Base-by-base conservation (phyloP, 306 rosid genomes). In the Pterocarpus macrocarpus region DNA sequence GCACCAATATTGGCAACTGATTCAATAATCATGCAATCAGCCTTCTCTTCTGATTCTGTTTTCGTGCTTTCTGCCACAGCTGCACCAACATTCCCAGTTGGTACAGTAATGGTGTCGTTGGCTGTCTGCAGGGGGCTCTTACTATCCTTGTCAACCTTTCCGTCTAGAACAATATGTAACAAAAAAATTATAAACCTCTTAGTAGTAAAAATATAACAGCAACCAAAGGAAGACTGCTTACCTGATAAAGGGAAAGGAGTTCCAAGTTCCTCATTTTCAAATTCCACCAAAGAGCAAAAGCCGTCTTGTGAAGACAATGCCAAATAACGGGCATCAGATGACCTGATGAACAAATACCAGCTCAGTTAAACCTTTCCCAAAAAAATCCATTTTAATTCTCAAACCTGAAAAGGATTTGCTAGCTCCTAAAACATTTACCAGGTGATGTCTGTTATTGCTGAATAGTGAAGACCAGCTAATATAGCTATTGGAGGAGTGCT, bases 241-340 rank as follows among this genome's bases (percentile, higher is more conserved):
- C 98, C 91, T 87, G 90, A 32, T 73, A 69, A 43, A 50, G 71
- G 52, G 84, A 81, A 69, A 2, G 96, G 97, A 63, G 87, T 70
- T 69, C 99, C 99, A 58, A 91, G 91, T 87, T 95, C 99, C 9
- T 85, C 86, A 66, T 82, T 83, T 81, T 91, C 98, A 69, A 95
- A 95, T 86, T 95, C 96, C 55, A 95, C 87, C 74, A 93, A 77
- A 36, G 98, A 91, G 83, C 99, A 89, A 88, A 87, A 95, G 70
- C 97, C 96, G 86, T 93, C 99, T 89, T 95, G 99, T 35, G 99
- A 95, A 22, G 99, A 91, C 82, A 90, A 52, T 57, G 96, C 99
- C 77, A 93, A 82, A 85, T 88, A 95, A 28, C 55, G 93, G 55
- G 91, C 98, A 81, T 95, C 93, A 8, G 91, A 82, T 78, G 98